A percentile compares a stretch with the other conserved stretches of the same genome.
Evolutionary conservation across 805 yeast species (phyloP).

Genomic region (Priceomyces castillae): DNA sequence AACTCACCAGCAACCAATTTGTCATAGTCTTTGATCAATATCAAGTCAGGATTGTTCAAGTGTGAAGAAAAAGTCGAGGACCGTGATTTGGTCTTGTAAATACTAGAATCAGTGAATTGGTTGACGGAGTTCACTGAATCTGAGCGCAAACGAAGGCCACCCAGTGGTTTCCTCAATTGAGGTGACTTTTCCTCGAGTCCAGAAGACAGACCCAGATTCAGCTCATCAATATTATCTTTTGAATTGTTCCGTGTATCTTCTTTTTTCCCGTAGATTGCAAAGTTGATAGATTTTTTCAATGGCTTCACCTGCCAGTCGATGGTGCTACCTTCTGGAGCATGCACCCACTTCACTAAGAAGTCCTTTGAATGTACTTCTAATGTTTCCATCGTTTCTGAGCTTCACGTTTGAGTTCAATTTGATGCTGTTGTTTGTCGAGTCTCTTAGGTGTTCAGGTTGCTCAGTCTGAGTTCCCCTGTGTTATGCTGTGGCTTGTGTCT

Average conservation of each 20-base stretch:
- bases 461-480: no score
- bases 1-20: constrained; percentile 53
- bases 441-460: no score
- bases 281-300: constrained; percentile 42
- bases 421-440: no score
- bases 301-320: constrained; percentile 85
- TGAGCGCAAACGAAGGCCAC: constrained; percentile 17
- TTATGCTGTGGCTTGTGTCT: no score
- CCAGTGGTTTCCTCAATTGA: not conserved
- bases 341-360: constrained; percentile 88
- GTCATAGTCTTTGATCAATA: constrained; percentile 57
- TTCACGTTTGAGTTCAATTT: no score
- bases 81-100: constrained; percentile 34
- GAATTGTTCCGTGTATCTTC: constrained; percentile 15
- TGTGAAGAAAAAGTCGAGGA: constrained; percentile 36
- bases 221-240: constrained; percentile 1
- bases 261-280: constrained; percentile 37
- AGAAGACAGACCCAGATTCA: not conserved
- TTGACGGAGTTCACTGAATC: constrained; percentile 35
- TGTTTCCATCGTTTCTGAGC: constrained; percentile 61
- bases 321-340: constrained; percentile 62
- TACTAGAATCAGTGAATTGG: constrained; percentile 28
- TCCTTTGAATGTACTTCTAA: constrained; percentile 88
- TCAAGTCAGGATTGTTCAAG: constrained; percentile 41
- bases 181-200: constrained; percentile 1